Evolutionary conservation across 179 eudicot genomes (phyloP).

Genomic region (Camellia oleifera): DNA sequence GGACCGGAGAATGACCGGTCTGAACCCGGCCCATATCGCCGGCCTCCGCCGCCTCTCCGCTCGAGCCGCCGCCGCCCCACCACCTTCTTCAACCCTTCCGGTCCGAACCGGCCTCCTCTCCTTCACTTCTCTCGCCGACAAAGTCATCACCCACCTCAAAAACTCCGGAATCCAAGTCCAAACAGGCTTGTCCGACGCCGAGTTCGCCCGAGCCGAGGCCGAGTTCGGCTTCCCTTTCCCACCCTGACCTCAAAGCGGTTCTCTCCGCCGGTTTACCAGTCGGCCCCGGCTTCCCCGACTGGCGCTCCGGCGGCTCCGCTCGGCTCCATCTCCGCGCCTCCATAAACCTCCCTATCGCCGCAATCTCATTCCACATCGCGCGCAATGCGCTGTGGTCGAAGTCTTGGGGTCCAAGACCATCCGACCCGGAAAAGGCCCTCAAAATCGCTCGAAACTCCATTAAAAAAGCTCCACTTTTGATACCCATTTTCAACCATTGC

Average conservation of each 20-base stretch:
- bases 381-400: conserved; percentile 74
- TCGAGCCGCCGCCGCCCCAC: conserved; percentile 66
- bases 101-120: conserved; percentile 54
- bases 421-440: conserved; percentile 66
- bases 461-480: conserved; percentile 64
- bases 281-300: conserved; percentile 92
- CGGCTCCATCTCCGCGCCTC: conserved; percentile 63
- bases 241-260: conserved; percentile 80
- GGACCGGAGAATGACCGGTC: conserved; percentile 81
- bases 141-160: conserved; percentile 57
- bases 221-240: conserved; percentile 89
- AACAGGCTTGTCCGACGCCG: conserved; percentile 70
- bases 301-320: conserved; percentile 65
- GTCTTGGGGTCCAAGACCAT: conserved; percentile 78
- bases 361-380: conserved; percentile 74
- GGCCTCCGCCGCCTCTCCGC: conserved; percentile 98
- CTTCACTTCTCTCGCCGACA: conserved; percentile 64
- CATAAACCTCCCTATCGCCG: conserved; percentile 76
- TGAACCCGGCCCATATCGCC: conserved; percentile 83
- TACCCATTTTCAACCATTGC: conserved; percentile 77
- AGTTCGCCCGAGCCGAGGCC: conserved; percentile 78
- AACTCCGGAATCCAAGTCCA: conserved; percentile 55
- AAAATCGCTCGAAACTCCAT: conserved; percentile 54
- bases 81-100: conserved; percentile 52
- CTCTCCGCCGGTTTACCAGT: conserved; percentile 74